Conservation (phyloP, 805 yeast genomes). For the Scheffersomyces lignosus region DNA sequence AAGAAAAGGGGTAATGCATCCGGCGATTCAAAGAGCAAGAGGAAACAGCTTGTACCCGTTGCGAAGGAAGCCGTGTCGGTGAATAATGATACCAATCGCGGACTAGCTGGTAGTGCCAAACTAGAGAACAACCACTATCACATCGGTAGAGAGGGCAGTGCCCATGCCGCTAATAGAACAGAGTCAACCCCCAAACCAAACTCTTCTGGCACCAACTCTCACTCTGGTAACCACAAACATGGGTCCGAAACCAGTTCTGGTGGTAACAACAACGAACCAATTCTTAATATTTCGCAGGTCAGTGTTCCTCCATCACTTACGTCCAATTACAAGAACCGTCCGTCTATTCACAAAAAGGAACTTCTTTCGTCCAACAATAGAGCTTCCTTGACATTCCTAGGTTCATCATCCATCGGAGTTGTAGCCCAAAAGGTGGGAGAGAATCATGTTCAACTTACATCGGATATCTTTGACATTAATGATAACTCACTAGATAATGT, state of each 20-base stretch:
- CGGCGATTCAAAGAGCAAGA: conserved; percentile 15
- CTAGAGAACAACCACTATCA: no score
- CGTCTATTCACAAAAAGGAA: conserved; percentile 37
- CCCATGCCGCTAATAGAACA: background rate
- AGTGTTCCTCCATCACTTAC: conserved; percentile 45
- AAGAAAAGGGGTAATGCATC: conserved; percentile 41
- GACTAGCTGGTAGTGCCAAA: no score
- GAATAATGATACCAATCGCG: conserved; percentile 1
- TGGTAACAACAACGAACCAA: conserved; percentile 31
- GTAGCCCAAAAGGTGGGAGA: conserved; percentile 48
- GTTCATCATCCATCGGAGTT: conserved; percentile 51
- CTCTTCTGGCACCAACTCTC: background rate
- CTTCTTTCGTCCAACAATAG: conserved; percentile 22
- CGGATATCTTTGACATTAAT: conserved; percentile 36
- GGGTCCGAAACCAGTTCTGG: conserved; percentile 2
- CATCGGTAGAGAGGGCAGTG: background rate
- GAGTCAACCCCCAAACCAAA: background rate
- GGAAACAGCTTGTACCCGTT: conserved; percentile 4
- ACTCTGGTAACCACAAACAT: background rate
- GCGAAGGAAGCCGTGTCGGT: background rate
- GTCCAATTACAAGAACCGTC: conserved; percentile 39
- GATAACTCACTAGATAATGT: conserved; percentile 49
- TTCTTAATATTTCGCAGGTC: conserved; percentile 41
- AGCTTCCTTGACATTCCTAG: conserved; percentile 49
- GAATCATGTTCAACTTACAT: conserved; percentile 47